Evolutionary conservation across 345 rosid species (phyloP).

Genomic region (Euphorbia tirucalli): DNA sequence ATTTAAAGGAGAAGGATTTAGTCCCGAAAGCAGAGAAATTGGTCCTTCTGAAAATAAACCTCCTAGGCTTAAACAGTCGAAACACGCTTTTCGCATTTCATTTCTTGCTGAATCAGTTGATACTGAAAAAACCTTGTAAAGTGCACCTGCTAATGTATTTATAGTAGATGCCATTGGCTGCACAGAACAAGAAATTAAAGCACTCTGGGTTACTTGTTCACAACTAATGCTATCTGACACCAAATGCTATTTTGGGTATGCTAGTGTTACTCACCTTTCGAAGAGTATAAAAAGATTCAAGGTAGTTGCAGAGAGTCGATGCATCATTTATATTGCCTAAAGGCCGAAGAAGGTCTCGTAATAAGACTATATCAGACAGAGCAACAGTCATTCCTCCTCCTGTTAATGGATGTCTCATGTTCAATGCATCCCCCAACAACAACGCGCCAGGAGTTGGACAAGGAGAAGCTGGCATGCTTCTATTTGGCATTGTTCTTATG

Average conservation of each 20-base stretch:
- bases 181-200: no score
- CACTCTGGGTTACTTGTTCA: no score
- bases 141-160: slow-evolving; percentile 39
- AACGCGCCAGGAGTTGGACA: slow-evolving; percentile 54
- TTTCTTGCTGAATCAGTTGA: slow-evolving; percentile 44
- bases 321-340: slow-evolving; percentile 41
- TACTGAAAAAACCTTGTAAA: slow-evolving; percentile 36
- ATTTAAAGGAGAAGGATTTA: slow-evolving; percentile 43
- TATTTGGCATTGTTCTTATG: slow-evolving; percentile 53
- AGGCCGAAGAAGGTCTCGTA: slow-evolving; percentile 47
- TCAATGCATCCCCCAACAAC: slow-evolving; percentile 53
- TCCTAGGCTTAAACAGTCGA: slow-evolving; percentile 48
- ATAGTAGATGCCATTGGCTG: slow-evolving; percentile 48
- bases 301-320: slow-evolving; percentile 44
- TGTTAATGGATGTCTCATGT: slow-evolving; percentile 61
- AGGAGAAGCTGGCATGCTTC: slow-evolving; percentile 61
- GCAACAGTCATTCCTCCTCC: slow-evolving; percentile 73
- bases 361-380: slow-evolving; percentile 49
- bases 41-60: slow-evolving; percentile 42
- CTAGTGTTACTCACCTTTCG: slow-evolving; percentile 34
- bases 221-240: no score
- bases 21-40: slow-evolving; percentile 43
- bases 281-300: slow-evolving; percentile 49
- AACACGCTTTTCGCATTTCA: slow-evolving; percentile 52
- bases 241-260: no score